Base-by-base conservation (phyloP, 495 filamentous ascomycete species). In the Talaromyces wortmannii region DNA sequence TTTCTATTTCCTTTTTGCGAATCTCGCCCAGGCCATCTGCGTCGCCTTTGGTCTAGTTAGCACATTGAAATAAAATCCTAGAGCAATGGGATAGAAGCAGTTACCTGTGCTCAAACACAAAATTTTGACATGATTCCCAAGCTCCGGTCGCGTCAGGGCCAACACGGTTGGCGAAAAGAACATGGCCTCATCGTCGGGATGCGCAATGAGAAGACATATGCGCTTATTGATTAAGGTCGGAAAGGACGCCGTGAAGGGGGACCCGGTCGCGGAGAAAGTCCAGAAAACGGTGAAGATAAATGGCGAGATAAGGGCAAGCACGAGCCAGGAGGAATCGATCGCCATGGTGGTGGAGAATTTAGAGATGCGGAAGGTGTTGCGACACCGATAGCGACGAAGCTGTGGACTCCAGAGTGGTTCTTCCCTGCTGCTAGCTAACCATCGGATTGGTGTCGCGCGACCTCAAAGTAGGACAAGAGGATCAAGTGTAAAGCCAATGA, bases 111-210 rank as follows among this genome's bases (percentile, higher is more conserved):
- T 92, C 52, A 98, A 73, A 70, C 94, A 98, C 32, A 98, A 77
- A 59, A 98, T 94, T 70, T 92, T 91, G 58, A 98, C 76, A 63
- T 91, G 89, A 64, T 98, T 98, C 1, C 90, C 87, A 17, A 86
- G 71, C 55, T 83, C 80, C 65, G 87, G 77, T 17, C 80, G 78
- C 13, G 91, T 90, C 30, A 98, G 78, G 5, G 86, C 83, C 52
- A 95, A 75, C 3, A 98, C 79, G 0, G 90, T 87, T 0, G 94
- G 94, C 56, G 92, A 83, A 71, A 98, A 98, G 77, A 98, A 98
- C 94, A 98, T 98, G 61, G 94, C 95, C 75, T 98, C 94, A 58
- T 98, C 94, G 68, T 98, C 94, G 0, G 94, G 94, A 70, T 98
- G 94, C 4, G 94, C 94, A 67, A 98, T 97, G 40, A 98, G 76